These are phyloP conservation scores for Salix viminalis DNA, from an alignment of 345 rosid genomes.

Conservation along the genomic window DNA sequence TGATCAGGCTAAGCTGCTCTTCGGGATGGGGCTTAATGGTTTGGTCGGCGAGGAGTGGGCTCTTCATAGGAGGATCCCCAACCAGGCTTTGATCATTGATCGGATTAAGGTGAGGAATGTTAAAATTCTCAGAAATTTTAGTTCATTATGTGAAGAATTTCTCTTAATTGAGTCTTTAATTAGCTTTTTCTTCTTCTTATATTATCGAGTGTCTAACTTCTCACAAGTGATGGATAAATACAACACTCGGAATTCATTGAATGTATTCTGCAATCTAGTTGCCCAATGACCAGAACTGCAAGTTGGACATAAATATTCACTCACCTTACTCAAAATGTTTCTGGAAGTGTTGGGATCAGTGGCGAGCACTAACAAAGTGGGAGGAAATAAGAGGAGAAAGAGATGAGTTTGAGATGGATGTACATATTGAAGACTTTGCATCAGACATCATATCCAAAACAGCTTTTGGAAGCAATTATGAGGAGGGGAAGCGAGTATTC, in stretches of 20 bases:
- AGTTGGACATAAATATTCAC: not conserved
- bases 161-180: too few species aligned
- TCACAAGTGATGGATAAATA: too few species aligned
- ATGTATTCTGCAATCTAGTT: too few species aligned
- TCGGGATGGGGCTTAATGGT: slow-evolving; percentile 65
- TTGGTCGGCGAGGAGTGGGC: slow-evolving; percentile 67
- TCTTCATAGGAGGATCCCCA: slow-evolving; percentile 54
- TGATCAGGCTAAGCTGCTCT: slow-evolving; percentile 26
- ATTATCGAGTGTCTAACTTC: too few species aligned
- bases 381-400: slow-evolving; percentile 50
- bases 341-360: slow-evolving; percentile 66
- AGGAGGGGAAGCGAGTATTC: slow-evolving; percentile 70
- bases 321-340: not conserved
- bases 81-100: slow-evolving; percentile 60
- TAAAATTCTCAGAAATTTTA: not conserved
- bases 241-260: too few species aligned
- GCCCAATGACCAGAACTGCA: too few species aligned
- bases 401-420: slow-evolving; percentile 64
- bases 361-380: slow-evolving; percentile 60
- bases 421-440: slow-evolving; percentile 54
- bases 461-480: slow-evolving; percentile 77
- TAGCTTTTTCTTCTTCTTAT: too few species aligned
- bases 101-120: slow-evolving; percentile 53
- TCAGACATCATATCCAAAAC: slow-evolving; percentile 76
- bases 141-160: not conserved